Base-by-base conservation (phyloP, 1,139 yeast species). In the Candida sanyaensis region DNA sequence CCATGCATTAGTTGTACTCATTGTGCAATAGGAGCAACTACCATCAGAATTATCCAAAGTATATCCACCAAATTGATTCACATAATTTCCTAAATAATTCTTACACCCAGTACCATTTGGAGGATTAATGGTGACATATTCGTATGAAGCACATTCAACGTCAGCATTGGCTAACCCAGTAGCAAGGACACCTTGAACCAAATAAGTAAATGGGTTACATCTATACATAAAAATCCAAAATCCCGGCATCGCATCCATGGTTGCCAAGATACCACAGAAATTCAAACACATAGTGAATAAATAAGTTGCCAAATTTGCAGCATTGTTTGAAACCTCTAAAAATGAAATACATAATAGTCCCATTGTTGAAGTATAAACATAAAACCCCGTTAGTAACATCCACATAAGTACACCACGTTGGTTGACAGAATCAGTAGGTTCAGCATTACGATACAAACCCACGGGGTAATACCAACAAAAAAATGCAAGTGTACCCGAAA, bases 381-480 rank as follows among this genome's bases (percentile, higher is more conserved):
- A 68, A 53, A 68, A 68, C 55, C 69, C 42, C 63, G 78, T 47
- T 73, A 73, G 59, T 62, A 64, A 60, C 67, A 80, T 48, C 77
- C 79, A 65, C 65, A 68, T 62, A 49, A 74, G 61, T 48, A 72
- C 65, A 71, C 86, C 76, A 63, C 78, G 63, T 42, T 62, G 57
- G 42, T 56, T 44, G 9, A 64, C 66, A 1, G 57, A 37, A 46
- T 62, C 56, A 32, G 62, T 64, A 31, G 64, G 59, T 6, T 64
- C 65, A 5, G 90, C 87, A 62, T 84, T 85, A 6, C 58, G 47
- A 59, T 84, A 80, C 47, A 84, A 70, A 1, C 95, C 96, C 53
- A 88, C 80, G 6, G 96, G 95, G 62, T 87, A 90, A 66, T 88
- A 90, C 84, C 88, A 88, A 52, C 85, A 79, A 62, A 88, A 80